Base-by-base conservation (phyloP, 2,329 filamentous ascomycete genomes). In the Fusarium succisae region DNA sequence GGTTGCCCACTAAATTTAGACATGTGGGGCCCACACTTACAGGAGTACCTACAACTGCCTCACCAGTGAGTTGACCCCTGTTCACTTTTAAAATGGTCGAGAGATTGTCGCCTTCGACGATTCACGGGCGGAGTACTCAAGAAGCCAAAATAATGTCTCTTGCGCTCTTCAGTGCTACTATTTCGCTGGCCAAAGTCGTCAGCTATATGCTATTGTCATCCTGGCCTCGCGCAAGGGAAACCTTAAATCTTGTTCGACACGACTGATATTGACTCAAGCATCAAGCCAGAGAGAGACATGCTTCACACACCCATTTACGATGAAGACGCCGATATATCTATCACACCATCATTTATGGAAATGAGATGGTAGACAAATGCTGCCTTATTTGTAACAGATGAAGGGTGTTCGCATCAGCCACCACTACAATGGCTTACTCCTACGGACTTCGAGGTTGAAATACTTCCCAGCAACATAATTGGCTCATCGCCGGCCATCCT, bases 1-100 rank as follows among this genome's bases (percentile, higher is more conserved):
- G 67, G 67, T 28, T 45, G 51, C 22, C 41, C 32, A 35, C 66
- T 65, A 69, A 69, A 32, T 55, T 63, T 48, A 55, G 60, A 38
- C 13, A 26, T 13, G 39, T 59, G 47, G 66, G 53, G 20, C 32
- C 17, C 14, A 6, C 18, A 55, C 18, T 55, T 30, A 41, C 51
- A 55, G 20, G 20, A 17, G 51, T 30, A 30, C 30, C 30, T 30
- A 30, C n/a, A 38, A 37, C 24, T 30, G 22, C 24, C 26, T 14
- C 26, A 18, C 28, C 32, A 58, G 41, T 28, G 45, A 44, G 35
- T 37, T 39, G 39, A 22, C 41, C 55, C 53, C 44, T 14, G 43
- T 48, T 37, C 55, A 28, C 20, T 41, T 37, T 54, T 30, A 37
- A 37, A 30, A 24, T 32, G 26, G 12, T 17, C 18, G 4, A 24